A percentile compares a stretch with the other conserved stretches of the same genome.
Conservation (phyloP, 192 early-diverging fungal species). For the Thamnidium elegans region DNA sequence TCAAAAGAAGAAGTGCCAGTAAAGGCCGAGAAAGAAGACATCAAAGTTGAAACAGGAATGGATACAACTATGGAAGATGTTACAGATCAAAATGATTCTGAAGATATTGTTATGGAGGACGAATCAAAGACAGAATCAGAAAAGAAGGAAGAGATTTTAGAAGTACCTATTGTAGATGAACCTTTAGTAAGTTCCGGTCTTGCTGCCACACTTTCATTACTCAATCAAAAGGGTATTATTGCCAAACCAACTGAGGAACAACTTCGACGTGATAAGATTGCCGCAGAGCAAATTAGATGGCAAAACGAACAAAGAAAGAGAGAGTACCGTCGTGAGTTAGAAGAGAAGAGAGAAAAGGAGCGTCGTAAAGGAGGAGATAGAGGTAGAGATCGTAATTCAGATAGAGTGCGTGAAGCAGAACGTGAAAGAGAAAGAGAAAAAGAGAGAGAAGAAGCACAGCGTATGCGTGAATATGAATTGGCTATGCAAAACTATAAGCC, state of each 20-base stretch:
- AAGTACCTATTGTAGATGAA: slow-evolving; percentile 58
- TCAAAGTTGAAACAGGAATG: slow-evolving; percentile 22
- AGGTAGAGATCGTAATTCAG: slow-evolving; percentile 38
- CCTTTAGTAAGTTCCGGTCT: slow-evolving; percentile 78
- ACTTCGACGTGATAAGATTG: slow-evolving; percentile 56
- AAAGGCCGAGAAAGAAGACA: background rate
- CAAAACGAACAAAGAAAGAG: slow-evolving; percentile 63
- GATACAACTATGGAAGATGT: slow-evolving; percentile 12
- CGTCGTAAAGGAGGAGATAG: slow-evolving; percentile 43
- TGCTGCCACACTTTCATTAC: slow-evolving; percentile 75
- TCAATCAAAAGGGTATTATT: slow-evolving; percentile 73
- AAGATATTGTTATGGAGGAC: slow-evolving; percentile 30
- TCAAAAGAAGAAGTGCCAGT: slow-evolving; percentile 20
- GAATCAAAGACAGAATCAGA: background rate
- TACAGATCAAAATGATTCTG: slow-evolving; percentile 1
- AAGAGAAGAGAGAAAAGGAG: slow-evolving; percentile 70
- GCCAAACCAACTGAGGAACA: slow-evolving; percentile 63
- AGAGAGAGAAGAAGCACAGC: slow-evolving; percentile 56
- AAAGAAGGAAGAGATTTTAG: background rate
- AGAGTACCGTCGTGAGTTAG: slow-evolving; percentile 57
- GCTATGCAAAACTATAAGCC: slow-evolving; percentile 91
- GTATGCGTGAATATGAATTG: slow-evolving; percentile 71
- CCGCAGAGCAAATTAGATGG: slow-evolving; percentile 66
- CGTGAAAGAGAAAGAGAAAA: slow-evolving; percentile 49
- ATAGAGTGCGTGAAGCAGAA: slow-evolving; percentile 27